Percentiles rank a stretch among this genome's conserved stretches.
Conservation (phyloP, 139 green algal genomes). For the Picochlorum costavermella region DNA sequence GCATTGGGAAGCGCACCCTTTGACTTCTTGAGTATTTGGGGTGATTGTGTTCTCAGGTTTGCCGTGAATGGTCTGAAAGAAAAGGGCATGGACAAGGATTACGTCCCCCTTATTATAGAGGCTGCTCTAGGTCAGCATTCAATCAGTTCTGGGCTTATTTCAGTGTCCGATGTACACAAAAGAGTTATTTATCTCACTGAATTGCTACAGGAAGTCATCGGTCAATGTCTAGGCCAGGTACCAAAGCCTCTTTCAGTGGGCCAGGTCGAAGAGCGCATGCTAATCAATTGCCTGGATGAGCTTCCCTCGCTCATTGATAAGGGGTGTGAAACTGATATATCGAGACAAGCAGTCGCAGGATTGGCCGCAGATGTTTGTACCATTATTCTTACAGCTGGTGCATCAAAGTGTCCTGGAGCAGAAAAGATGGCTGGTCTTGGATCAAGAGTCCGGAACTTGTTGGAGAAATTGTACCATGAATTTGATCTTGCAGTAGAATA, state of each 20-base stretch:
- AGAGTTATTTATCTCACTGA: too few species aligned
- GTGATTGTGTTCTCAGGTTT: conserved; percentile 13
- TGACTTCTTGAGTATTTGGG: conserved; percentile 48
- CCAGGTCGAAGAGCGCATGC: neutral
- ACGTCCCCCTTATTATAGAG: too few species aligned
- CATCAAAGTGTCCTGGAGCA: too few species aligned
- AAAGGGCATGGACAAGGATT: neutral
- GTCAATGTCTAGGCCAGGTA: too few species aligned
- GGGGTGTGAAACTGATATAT: neutral
- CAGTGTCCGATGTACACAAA: too few species aligned
- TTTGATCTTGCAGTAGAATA: conserved; percentile 2
- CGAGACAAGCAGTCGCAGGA: neutral
- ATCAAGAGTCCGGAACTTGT: neutral
- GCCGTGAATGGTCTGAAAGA: conserved; percentile 4
- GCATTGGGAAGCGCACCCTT: conserved; percentile 36
- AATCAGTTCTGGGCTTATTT: too few species aligned
- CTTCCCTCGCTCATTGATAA: neutral
- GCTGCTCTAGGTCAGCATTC: too few species aligned
- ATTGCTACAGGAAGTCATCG: too few species aligned
- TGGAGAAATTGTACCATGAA: neutral
- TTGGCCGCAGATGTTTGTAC: neutral
- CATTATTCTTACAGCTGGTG: too few species aligned
- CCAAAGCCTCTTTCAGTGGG: too few species aligned
- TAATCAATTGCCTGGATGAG: neutral
- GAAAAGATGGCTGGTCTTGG: too few species aligned